Evolutionary conservation across 1,284 basidiomycete species (phyloP).

Genomic region (Fereydounia khargensis): DNA sequence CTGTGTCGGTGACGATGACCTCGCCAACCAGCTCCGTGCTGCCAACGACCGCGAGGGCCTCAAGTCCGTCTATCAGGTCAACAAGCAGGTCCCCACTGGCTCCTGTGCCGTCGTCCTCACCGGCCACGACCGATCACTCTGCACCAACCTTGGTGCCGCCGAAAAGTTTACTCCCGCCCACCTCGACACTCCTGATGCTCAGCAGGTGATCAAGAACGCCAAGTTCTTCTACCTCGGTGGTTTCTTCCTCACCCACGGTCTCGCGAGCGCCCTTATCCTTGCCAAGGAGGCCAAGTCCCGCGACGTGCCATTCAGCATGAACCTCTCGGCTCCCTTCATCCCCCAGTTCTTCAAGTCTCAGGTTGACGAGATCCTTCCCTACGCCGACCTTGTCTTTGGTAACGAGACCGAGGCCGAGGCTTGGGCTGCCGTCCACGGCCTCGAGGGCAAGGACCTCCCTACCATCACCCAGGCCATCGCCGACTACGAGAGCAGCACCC

Average conservation of each 20-base stretch:
- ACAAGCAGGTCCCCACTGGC: slow-evolving; percentile 82
- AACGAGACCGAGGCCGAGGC: slow-evolving; percentile 92
- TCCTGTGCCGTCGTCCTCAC: slow-evolving; percentile 96
- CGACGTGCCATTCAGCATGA: slow-evolving; percentile 70
- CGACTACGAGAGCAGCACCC: slow-evolving; percentile 28
- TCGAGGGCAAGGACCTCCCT: slow-evolving; percentile 47
- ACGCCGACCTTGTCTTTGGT: slow-evolving; percentile 61
- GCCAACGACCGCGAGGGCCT: slow-evolving; percentile 94
- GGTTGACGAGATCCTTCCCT: slow-evolving; percentile 51
- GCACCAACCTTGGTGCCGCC: slow-evolving; percentile 84
- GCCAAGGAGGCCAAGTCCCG: slow-evolving; percentile 75
- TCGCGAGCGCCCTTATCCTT: slow-evolving; percentile 71
- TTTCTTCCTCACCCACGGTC: slow-evolving; percentile 94
- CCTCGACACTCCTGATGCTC: slow-evolving; percentile 73
- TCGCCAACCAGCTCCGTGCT: slow-evolving; percentile 82
- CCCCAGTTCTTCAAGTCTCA: slow-evolving; percentile 81
- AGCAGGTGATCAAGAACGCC: slow-evolving; percentile 74
- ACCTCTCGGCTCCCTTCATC: slow-evolving; percentile 97
- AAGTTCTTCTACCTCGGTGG: slow-evolving; percentile 93
- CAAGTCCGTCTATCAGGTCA: slow-evolving; percentile 82
- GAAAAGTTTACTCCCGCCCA: slow-evolving; percentile 83
- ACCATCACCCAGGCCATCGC: slow-evolving; percentile 54
- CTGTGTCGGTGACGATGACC: slow-evolving; percentile 85
- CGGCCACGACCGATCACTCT: slow-evolving; percentile 88
- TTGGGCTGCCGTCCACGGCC: slow-evolving; percentile 68